Percentiles rank a stretch among this genome's conserved stretches.
Evolutionary conservation across 257 asterid species (phyloP).

Genomic region (Echium plantagineum): DNA sequence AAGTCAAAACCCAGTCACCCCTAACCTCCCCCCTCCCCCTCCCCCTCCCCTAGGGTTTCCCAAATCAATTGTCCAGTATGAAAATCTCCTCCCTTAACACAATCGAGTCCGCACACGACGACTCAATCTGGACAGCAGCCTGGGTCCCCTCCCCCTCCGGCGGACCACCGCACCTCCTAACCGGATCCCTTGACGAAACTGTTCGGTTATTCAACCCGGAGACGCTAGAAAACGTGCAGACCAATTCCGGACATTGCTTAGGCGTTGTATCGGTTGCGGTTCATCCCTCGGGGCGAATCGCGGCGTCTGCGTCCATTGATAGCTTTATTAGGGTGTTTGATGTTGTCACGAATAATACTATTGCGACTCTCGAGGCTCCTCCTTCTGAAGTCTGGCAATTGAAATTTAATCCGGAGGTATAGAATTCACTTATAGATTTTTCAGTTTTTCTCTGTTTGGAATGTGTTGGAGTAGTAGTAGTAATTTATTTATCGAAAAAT

Average conservation of each 20-base stretch:
- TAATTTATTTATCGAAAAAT: neutral
- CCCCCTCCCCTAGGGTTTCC: too few species aligned
- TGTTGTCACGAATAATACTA: slow-evolving; percentile 59
- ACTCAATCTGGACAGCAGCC: slow-evolving; percentile 88
- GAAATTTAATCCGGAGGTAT: slow-evolving; percentile 81
- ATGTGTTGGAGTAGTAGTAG: too few species aligned
- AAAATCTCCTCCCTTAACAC: slow-evolving; percentile 62
- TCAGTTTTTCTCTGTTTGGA: too few species aligned
- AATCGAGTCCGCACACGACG: slow-evolving; percentile 76
- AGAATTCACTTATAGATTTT: neutral
- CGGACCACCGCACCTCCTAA: slow-evolving; percentile 49
- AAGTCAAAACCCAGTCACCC: neutral
- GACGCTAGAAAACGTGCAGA: slow-evolving; percentile 34
- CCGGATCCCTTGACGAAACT: slow-evolving; percentile 92
- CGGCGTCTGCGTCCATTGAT: slow-evolving; percentile 92
- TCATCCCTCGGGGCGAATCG: slow-evolving; percentile 85
- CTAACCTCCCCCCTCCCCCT: too few species aligned
- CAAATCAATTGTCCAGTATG: slow-evolving; percentile 20
- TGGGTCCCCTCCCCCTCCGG: slow-evolving; percentile 50
- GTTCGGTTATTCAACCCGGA: slow-evolving; percentile 76
- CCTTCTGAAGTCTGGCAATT: slow-evolving; percentile 98
- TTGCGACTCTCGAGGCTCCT: slow-evolving; percentile 92
- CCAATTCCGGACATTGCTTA: slow-evolving; percentile 84
- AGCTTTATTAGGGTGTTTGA: slow-evolving; percentile 84
- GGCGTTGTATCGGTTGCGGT: slow-evolving; percentile 91